These are phyloP conservation scores for Dipodascus geniculatus DNA, from an alignment of 805 yeast genomes.

Conservation along the genomic window DNA sequence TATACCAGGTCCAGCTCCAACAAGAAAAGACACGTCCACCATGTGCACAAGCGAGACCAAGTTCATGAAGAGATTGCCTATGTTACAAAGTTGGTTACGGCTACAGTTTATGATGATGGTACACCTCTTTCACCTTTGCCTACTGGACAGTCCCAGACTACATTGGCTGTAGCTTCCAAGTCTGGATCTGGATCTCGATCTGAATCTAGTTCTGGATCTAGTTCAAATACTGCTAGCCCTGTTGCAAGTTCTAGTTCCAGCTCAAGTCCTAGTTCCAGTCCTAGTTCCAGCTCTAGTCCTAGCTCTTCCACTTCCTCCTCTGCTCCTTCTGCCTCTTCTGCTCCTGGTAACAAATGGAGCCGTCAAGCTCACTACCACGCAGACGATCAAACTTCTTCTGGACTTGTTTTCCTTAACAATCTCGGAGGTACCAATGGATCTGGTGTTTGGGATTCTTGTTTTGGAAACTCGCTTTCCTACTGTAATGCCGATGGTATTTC, in stretches of 20 bases:
- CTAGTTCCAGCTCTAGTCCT: slow-evolving; percentile 11
- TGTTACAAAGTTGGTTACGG: slow-evolving; percentile 64
- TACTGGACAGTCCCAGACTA: slow-evolving; percentile 10
- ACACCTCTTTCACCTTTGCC: no score
- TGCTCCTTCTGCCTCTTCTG: slow-evolving; percentile 18
- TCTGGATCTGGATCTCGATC: slow-evolving; percentile 3
- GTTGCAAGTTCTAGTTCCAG: slow-evolving; percentile 17
- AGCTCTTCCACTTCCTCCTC: slow-evolving; percentile 15
- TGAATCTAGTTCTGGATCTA: slow-evolving; percentile 3
- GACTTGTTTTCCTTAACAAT: slow-evolving; percentile 75
- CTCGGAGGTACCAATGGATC: slow-evolving; percentile 76
- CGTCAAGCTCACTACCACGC: slow-evolving; percentile 61
- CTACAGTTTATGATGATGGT: slow-evolving; percentile 19
- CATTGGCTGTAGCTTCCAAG: slow-evolving; percentile 4
- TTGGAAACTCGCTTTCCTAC: slow-evolving; percentile 88
- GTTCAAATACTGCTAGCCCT: slow-evolving; percentile 3
- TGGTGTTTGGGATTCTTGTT: slow-evolving; percentile 76
- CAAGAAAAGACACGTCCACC: slow-evolving; percentile 29
- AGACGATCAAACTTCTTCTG: slow-evolving; percentile 55
- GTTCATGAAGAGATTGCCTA: slow-evolving; percentile 37
- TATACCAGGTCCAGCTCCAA: slow-evolving; percentile 44
- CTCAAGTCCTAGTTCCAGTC: no score
- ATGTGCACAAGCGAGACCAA: slow-evolving; percentile 36
- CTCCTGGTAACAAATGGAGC: slow-evolving; percentile 46
- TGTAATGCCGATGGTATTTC: slow-evolving; percentile 66